These are phyloP conservation scores for Margaritispora aquatica DNA, from an alignment of 495 filamentous ascomycete species.

Conservation along the genomic window DNA sequence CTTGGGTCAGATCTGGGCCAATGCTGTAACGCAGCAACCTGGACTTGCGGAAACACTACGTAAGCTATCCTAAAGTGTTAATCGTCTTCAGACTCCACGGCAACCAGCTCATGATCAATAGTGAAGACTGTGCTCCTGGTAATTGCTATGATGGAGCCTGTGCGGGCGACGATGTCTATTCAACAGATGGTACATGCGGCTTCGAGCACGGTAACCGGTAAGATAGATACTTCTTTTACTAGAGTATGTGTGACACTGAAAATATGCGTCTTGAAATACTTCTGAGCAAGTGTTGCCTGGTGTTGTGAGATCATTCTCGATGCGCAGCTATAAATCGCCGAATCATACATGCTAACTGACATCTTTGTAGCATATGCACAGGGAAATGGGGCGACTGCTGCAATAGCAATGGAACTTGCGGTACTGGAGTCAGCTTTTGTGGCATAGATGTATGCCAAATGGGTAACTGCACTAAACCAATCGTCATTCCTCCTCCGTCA, in stretches of 20 bases:
- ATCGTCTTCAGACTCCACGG: background rate
- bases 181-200: slow-evolving; percentile 26
- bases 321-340: no score
- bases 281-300: no score
- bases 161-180: slow-evolving; percentile 17
- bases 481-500: background rate
- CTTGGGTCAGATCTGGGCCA: slow-evolving; percentile 10
- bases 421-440: slow-evolving; percentile 21
- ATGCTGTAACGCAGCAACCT: slow-evolving; percentile 18
- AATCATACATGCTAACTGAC: no score
- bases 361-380: slow-evolving; percentile 16
- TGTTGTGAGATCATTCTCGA: no score
- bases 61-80: slow-evolving; percentile 1
- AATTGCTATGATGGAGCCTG: slow-evolving; percentile 30
- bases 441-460: slow-evolving; percentile 6
- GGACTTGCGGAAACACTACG: slow-evolving; percentile 23
- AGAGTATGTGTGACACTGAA: no score
- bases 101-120: background rate
- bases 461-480: slow-evolving; percentile 16
- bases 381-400: slow-evolving; percentile 29
- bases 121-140: slow-evolving; percentile 26
- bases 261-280: no score
- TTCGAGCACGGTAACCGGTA: no score
- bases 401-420: slow-evolving; percentile 23
- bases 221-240: no score